Conservation (phyloP, 2,329 filamentous ascomycete genomes). For the Colletotrichum karsti region DNA sequence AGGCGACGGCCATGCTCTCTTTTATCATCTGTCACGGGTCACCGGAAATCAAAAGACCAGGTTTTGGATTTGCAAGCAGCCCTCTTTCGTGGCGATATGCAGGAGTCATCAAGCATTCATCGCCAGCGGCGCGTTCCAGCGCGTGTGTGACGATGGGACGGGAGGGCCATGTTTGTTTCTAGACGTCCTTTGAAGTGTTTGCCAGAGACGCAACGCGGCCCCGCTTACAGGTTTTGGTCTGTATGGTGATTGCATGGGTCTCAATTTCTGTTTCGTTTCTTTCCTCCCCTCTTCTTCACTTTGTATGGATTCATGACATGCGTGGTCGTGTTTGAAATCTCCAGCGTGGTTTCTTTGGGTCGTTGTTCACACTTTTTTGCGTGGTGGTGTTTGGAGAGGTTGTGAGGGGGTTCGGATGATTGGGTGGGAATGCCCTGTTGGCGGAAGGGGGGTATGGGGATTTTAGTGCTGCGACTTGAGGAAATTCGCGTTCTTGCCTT, state of each 20-base stretch:
- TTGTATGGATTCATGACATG: not conserved
- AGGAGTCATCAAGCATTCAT: slow-evolving; percentile 4
- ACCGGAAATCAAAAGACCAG: too few relatives aligned
- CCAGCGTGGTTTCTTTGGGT: not conserved
- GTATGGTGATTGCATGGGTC: slow-evolving; percentile 17
- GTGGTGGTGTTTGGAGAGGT: not conserved
- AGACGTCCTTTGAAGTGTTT: not conserved
- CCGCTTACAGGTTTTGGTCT: not conserved
- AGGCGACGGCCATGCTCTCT: too few relatives aligned
- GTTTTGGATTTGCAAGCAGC: too few relatives aligned
- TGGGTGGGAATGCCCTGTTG: not conserved
- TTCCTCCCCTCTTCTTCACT: not conserved
- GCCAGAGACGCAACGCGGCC: too few relatives aligned
- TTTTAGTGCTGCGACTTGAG: not conserved
- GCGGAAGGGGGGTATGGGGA: not conserved
- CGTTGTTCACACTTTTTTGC: not conserved
- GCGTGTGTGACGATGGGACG: not conserved
- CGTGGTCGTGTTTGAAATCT: not conserved
- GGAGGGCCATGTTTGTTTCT: not conserved
- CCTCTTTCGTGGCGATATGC: not conserved
- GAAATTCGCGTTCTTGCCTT: not conserved
- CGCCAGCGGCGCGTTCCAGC: not conserved
- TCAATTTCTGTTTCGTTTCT: too few relatives aligned
- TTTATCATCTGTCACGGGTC: not conserved
- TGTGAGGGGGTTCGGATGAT: not conserved